A percentile compares a stretch with the other conserved stretches of the same genome.
Conservation (phyloP, 768 basidiomycete species). For the Gautieria morchelliformis region DNA sequence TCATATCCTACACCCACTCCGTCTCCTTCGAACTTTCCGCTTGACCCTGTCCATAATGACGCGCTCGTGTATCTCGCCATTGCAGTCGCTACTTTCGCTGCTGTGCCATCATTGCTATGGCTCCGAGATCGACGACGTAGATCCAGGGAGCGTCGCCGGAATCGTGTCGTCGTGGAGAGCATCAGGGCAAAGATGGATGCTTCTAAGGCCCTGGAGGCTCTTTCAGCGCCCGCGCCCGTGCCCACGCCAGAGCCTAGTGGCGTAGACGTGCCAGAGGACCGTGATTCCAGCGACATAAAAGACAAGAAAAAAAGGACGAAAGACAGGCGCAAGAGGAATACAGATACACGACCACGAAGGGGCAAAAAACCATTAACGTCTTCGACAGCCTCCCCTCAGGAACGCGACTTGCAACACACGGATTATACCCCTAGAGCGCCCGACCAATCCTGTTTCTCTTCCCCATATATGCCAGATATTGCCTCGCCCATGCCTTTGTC, state of each 20-base stretch:
- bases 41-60: background rate
- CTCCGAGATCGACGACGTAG: background rate
- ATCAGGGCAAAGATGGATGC: background rate
- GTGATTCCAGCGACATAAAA: background rate
- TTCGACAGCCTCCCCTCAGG: background rate
- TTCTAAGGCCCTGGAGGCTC: background rate
- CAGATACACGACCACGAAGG: background rate
- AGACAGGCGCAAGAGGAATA: background rate
- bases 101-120: background rate
- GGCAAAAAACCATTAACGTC: background rate
- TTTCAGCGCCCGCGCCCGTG: background rate
- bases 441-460: background rate
- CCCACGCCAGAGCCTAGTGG: background rate
- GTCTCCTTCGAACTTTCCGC: background rate
- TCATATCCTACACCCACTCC: background rate
- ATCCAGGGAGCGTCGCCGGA: background rate
- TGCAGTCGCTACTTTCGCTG: background rate
- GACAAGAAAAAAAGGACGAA: background rate
- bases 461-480: background rate
- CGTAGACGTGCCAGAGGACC: background rate
- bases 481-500: background rate
- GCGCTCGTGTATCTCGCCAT: background rate
- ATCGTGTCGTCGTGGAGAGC: background rate
- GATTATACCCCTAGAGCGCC: conserved; percentile 1
- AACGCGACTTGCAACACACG: background rate